phyloP scores from a whole-genome alignment of 345 rosid genomes.

The Gossypium mustelinum region DNA sequence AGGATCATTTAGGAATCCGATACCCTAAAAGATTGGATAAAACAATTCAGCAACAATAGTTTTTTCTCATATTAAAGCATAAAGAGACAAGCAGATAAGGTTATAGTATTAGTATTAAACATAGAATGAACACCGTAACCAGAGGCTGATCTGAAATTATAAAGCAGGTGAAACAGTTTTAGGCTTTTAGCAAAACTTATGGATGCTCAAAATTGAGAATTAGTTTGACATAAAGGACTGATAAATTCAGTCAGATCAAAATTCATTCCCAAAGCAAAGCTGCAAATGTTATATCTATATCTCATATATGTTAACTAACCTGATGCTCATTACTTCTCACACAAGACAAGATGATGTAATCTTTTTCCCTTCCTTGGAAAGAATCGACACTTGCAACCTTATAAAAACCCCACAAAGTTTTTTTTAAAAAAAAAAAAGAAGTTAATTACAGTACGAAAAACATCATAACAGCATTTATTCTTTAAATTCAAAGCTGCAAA shows the following conservation, averaged over 20 bases:
- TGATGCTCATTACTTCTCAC: constrained; percentile 99
- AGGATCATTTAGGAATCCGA: constrained; percentile 99
- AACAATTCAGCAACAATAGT: constrained; percentile 8
- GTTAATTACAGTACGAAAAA: background rate
- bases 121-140: background rate
- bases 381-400: constrained; percentile 99
- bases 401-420: constrained; percentile 13
- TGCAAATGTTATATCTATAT: background rate
- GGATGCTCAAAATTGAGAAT: background rate
- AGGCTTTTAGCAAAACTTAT: background rate
- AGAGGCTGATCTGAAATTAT: constrained; percentile 1
- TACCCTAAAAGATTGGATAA: constrained; percentile 58
- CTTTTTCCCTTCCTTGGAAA: constrained; percentile 99
- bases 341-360: constrained; percentile 95
- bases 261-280: background rate
- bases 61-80: background rate
- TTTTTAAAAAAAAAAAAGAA: constrained; percentile 11
- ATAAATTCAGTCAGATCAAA: background rate
- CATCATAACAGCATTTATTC: constrained; percentile 1
- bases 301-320: constrained; percentile 41
- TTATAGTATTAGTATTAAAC: background rate
- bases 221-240: background rate
- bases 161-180: background rate
- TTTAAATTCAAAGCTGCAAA: background rate
- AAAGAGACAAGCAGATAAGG: background rate